A percentile compares a stretch with the other conserved stretches of the same genome.
These are phyloP conservation scores for Arxiozyma bovina DNA, from an alignment of 1,139 yeast genomes.

Conservation along the genomic window DNA sequence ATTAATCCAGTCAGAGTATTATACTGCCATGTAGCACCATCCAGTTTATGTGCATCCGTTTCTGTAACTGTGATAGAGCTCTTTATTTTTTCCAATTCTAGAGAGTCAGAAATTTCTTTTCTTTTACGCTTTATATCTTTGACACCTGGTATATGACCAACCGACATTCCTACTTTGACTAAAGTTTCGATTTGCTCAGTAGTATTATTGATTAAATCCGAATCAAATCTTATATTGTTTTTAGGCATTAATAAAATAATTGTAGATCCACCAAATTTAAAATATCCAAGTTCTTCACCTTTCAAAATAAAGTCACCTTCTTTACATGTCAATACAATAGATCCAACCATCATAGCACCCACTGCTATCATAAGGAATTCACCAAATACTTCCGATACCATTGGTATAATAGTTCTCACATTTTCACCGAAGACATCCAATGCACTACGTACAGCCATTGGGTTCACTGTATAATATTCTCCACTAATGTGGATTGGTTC, in stretches of 20 bases:
- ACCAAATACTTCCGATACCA: conserved; percentile 68
- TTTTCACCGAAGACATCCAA: conserved; percentile 93
- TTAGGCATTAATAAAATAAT: conserved; percentile 50
- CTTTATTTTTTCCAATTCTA: conserved; percentile 46
- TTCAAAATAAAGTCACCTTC: conserved; percentile 51
- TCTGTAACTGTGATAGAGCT: conserved; percentile 46
- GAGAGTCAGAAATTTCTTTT: conserved; percentile 42
- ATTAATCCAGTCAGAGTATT: conserved; percentile 15
- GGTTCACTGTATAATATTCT: conserved; percentile 91
- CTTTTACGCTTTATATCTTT: conserved; percentile 44
- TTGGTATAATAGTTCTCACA: conserved; percentile 66
- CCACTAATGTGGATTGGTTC: conserved; percentile 67
- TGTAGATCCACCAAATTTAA: conserved; percentile 94
- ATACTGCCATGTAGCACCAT: conserved; percentile 33
- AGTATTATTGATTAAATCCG: conserved; percentile 65
- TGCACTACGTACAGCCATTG: conserved; percentile 87
- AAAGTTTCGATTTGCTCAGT: conserved; percentile 66
- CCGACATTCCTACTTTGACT: conserved; percentile 82
- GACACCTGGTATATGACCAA: conserved; percentile 60
- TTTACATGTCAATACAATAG: conserved; percentile 63
- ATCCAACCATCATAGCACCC: conserved; percentile 99
- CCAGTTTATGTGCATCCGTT: conserved; percentile 15
- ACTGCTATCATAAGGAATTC: conserved; percentile 69
- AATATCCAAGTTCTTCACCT: conserved; percentile 86
- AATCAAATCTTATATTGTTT: conserved; percentile 48